A percentile compares a stretch with the other conserved stretches of the same genome.
These are phyloP conservation scores for Colletotrichum simmondsii DNA, from an alignment of 2,329 filamentous ascomycete species.

Conservation along the genomic window DNA sequence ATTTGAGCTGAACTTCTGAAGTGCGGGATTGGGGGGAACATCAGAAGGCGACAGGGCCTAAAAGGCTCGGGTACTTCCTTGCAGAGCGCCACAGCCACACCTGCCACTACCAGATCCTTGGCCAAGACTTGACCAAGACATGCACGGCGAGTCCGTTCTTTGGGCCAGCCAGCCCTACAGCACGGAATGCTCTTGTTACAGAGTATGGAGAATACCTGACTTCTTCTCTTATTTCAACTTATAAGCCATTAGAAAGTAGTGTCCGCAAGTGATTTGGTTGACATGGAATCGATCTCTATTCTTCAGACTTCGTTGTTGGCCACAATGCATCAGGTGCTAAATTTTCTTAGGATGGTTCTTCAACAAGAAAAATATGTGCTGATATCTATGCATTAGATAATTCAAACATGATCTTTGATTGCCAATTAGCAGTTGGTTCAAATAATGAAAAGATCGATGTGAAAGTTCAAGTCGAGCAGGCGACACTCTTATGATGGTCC, in stretches of 20 bases:
- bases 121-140: slow-evolving; percentile 29
- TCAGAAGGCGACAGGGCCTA: not conserved
- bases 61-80: slow-evolving; percentile 18
- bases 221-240: no score
- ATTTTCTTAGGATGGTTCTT: not conserved
- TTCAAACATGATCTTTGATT: no score
- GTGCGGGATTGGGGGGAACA: not conserved
- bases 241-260: not conserved
- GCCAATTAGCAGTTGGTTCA: no score
- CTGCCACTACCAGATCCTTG: slow-evolving; percentile 7
- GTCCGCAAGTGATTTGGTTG: not conserved
- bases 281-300: not conserved
- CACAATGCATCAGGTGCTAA: not conserved
- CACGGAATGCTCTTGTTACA: not conserved
- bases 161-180: not conserved
- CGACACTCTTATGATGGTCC: not conserved
- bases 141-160: slow-evolving; percentile 3
- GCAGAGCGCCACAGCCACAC: slow-evolving; percentile 30
- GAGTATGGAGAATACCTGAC: not conserved
- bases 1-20: not conserved
- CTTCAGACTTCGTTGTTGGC: not conserved
- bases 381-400: no score
- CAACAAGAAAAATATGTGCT: not conserved
- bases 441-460: no score
- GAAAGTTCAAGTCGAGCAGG: no score